Evolutionary conservation across 2,329 filamentous ascomycete genomes (phyloP), one percentile per base, ranked within the genome.

Genomic region (Teratosphaeria zuluensis): DNA sequence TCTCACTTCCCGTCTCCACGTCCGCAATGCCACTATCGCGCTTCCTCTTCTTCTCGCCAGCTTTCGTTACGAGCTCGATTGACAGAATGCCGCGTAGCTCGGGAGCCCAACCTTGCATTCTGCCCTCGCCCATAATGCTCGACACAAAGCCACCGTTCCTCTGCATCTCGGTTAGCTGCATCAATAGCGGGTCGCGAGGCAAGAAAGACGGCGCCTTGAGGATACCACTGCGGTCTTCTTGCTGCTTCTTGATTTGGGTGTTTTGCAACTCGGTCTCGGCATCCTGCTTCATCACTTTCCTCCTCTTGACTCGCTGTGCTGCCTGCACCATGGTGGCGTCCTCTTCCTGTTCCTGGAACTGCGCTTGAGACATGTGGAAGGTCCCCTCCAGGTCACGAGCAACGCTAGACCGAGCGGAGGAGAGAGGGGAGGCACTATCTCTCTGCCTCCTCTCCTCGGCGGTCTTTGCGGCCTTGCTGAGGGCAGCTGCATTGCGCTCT

Each of bases 81-180:
- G 91, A 95, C n/a, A 97, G 78, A 67, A 99, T 84, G n/a, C 88
- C 90, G 61, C 90, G 87, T 21, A 99, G 81, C 75, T 99, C 94
- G 0, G 92, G 92, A 3, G 92, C 92, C 92, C 91, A 96, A 51
- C 84, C 84, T 64, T 84, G 81, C 66, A 72, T 67, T 63, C 89
- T 85, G 42, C 86, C 89, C 62, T 92, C 90, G 56, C 89, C 86
- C 76, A 96, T 86, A 63, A 96, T 86, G 67, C 84, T 92, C 3
- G 87, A 89, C 19, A 96, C 89, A 68, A 99, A 97, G 46, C 86
- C 89, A 57, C 94, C 92, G 57, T 83, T 90, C 76, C 88, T 91
- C 73, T 96, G 94, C 82, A 96, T 88, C 66, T 92, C 90, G 79
- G 96, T 88, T 24, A 99, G 78, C 35, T 90, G 89, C 32, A 97